Base-by-base conservation (phyloP, 176 grass and related monocot genomes). In the Lolium rigidum region DNA sequence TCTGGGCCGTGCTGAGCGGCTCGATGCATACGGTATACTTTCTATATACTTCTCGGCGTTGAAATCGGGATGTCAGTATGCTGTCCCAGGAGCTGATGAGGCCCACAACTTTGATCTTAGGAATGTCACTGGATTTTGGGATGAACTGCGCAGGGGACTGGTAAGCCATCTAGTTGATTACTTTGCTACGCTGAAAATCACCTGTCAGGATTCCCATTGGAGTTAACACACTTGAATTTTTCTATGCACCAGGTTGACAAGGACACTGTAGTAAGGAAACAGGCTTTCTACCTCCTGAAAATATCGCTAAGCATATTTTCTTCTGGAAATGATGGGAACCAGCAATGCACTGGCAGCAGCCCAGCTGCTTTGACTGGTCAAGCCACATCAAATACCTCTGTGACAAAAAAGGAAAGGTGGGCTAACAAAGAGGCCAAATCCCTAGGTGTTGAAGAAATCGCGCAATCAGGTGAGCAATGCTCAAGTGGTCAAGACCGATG, bases 381-480 rank as follows among this genome's bases (percentile, higher is more conserved):
- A 72, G 52, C 25, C 70, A 74, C 75, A 35, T 58, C 83, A 71
- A 70, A 62, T 92, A 38, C 11, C 16, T 44, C 54, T n/a, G 31
- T 69, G 82, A 93, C 95, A 70, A 98, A 92, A 92, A 87, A 88
- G 89, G 95, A 95, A 88, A 92, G 81, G 75, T 98, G 93, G 91
- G 93, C 93, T 80, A 56, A 89, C 62, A 88, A 90, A 84, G 95
- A 98, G 80, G 95, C 95, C 10, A 87, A 83, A 57, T 98, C 95
- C 25, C 87, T 98, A 77, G 93, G 95, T 20, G 84, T 98, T 70
- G 77, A 49, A 64, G 85, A 95, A 76, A 82, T 82, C 77, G 84
- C 43, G 31, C 88, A 92, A 80, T 48, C 76, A 67, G 92, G 49
- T 43, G 78, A 90, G 69, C 63, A 74, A 28, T 92, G 83, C 83